phyloP scores from a whole-genome alignment of 192 early-diverging fungal genomes.

The Podila verticillata region DNA sequence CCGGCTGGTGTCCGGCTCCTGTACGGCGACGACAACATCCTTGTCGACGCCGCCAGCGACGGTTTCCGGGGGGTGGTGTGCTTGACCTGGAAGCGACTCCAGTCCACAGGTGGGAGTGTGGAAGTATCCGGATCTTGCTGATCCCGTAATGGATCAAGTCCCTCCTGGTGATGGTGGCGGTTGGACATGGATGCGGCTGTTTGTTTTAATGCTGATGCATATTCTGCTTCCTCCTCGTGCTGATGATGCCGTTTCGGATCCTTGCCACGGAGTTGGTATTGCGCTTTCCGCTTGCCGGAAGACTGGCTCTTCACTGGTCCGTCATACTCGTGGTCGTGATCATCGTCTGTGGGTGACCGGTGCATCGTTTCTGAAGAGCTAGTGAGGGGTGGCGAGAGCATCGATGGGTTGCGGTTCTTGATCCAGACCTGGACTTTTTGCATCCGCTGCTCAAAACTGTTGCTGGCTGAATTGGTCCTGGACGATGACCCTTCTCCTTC shows the following conservation, averaged over 20 bases:
- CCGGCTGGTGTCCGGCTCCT: background rate
- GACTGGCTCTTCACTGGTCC: background rate
- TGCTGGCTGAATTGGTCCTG: background rate
- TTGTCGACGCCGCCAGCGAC: background rate
- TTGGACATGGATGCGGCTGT: background rate
- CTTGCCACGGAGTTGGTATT: conserved; percentile 19
- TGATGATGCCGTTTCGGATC: conserved; percentile 16
- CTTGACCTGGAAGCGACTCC: conserved; percentile 25
- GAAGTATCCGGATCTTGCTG: conserved; percentile 7
- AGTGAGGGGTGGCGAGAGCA: conserved; percentile 32
- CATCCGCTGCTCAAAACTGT: conserved; percentile 35
- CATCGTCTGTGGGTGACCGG: background rate
- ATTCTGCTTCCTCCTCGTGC: background rate
- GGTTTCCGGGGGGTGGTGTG: background rate
- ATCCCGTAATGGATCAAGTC: conserved; percentile 13
- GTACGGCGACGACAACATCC: background rate
- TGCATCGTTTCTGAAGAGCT: conserved; percentile 13
- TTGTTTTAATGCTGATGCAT: background rate
- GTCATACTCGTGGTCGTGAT: conserved; percentile 1
- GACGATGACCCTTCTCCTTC: background rate
- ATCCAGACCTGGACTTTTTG: conserved; percentile 39
- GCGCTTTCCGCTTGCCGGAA: conserved; percentile 23
- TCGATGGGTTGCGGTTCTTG: conserved; percentile 23
- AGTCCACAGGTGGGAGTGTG: conserved; percentile 14
- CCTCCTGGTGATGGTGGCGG: background rate